These are phyloP conservation scores for Fusarium pilosicola DNA, from an alignment of 2,329 filamentous ascomycete genomes.

Conservation along the genomic window DNA sequence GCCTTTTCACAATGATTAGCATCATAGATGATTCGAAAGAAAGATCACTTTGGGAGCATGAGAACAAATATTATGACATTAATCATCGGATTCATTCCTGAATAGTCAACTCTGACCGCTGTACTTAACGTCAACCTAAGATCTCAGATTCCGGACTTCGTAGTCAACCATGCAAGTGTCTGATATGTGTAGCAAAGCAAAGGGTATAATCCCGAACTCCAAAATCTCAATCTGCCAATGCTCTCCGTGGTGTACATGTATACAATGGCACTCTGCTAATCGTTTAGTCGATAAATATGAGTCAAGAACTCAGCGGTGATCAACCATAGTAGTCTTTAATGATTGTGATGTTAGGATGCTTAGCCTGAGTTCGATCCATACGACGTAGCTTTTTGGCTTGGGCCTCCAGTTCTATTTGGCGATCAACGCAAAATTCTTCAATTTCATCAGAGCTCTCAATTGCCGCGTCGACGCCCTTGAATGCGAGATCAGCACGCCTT, in stretches of 20 bases:
- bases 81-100: neutral
- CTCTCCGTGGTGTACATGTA: neutral
- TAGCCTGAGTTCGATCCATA: conserved; percentile 5
- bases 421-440: neutral
- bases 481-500: neutral
- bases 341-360: neutral
- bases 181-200: neutral
- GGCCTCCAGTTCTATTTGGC: conserved; percentile 1
- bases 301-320: neutral
- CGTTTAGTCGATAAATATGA: neutral
- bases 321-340: neutral
- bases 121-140: neutral
- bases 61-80: neutral
- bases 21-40: neutral
- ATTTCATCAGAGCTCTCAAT: neutral
- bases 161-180: neutral
- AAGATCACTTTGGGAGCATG: neutral
- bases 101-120: neutral
- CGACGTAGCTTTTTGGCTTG: conserved; percentile 13
- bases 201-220: conserved; percentile 4
- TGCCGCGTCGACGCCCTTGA: neutral
- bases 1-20: neutral
- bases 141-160: neutral
- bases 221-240: neutral
- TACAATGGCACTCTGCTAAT: neutral